Evolutionary conservation across 306 rosid genomes (phyloP), one percentile per base, ranked within the genome.

Genomic region (Cucurbita pepo): DNA sequence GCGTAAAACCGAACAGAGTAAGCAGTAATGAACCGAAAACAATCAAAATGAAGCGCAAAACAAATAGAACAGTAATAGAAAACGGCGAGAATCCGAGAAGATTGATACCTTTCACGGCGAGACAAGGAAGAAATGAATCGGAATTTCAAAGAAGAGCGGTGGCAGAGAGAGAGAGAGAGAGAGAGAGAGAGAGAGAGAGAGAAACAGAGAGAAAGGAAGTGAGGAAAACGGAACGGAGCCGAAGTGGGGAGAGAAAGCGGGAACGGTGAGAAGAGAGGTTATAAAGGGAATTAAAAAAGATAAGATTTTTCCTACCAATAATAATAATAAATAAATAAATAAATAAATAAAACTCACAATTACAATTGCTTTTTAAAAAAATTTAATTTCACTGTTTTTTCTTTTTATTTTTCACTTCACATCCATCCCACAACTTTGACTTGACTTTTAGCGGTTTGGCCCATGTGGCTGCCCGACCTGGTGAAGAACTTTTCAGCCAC

Each of bases 211-310:
- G 43, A 40, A 40, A 7, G 43, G 43, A 30, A 30, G 51, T 10
- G 51, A 47, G 15, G 16, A 12, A 11, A 55, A 75, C 66, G 82
- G 85, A 76, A 77, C 83, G 85, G 78, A 52, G 80, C 79, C 14
- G 65, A 40, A 63, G 15, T 63, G 48, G 9, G 70, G 70, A 64
- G 70, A 64, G 71, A 64, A 41, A 64, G 71, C 71, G 71, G 81
- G 77, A 77, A 70, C 67, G 78, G 82, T 78, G 80, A 52, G 65
- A 61, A 62, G 4, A 64, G 72, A 67, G 51, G 71, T 89, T 90
- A 90, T 88, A 84, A 85, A 83, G 89, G 78, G 77, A 83, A 85
- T 86, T 79, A 70, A 53, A 59, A 59, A 64, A 40, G 67, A 40
- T 41, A 63, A 40, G 9, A 63, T 14, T 57, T 25, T 11, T 57